phyloP scores from a whole-genome alignment of 345 rosid species.

The Camelina neglecta region DNA sequence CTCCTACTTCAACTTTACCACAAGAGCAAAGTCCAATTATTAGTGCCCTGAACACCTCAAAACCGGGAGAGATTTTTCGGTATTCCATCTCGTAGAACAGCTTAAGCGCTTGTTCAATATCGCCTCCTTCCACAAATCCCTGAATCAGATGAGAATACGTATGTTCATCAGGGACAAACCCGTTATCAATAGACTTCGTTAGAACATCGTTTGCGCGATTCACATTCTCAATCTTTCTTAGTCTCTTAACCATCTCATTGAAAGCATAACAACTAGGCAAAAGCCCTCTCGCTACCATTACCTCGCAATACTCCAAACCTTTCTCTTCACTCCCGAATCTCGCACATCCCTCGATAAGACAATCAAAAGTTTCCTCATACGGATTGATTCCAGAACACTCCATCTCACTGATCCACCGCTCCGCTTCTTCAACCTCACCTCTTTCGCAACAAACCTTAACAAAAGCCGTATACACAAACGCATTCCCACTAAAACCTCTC shows the following conservation, averaged over 20 bases:
- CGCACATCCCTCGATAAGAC: conserved; percentile 59
- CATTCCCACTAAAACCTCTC: conserved; percentile 66
- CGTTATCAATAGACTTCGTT: conserved; percentile 57
- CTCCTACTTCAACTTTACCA: conserved; percentile 60
- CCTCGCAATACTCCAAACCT: conserved; percentile 52
- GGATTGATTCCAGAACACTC: conserved; percentile 53
- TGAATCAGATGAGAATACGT: conserved; percentile 57
- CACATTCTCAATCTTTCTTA: conserved; percentile 44
- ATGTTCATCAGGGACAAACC: conserved; percentile 55
- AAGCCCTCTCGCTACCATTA: conserved; percentile 56
- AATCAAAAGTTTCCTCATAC: conserved; percentile 61
- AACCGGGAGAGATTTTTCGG: conserved; percentile 51
- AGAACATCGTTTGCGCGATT: conserved; percentile 54
- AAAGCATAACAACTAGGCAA: conserved; percentile 58
- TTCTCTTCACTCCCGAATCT: conserved; percentile 53
- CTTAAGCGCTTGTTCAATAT: conserved; percentile 63
- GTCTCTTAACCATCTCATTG: conserved; percentile 56
- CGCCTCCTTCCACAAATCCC: conserved; percentile 53
- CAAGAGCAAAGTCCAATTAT: conserved; percentile 52
- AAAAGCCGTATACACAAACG: conserved; percentile 62
- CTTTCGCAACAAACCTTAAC: conserved; percentile 51
- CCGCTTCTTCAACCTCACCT: conserved; percentile 57
- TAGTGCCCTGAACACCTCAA: conserved; percentile 48
- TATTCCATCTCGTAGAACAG: conserved; percentile 76
- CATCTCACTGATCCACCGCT: conserved; percentile 60